These are phyloP conservation scores for Dentipellis sp. DNA, from an alignment of 768 basidiomycete species.

Conservation along the genomic window DNA sequence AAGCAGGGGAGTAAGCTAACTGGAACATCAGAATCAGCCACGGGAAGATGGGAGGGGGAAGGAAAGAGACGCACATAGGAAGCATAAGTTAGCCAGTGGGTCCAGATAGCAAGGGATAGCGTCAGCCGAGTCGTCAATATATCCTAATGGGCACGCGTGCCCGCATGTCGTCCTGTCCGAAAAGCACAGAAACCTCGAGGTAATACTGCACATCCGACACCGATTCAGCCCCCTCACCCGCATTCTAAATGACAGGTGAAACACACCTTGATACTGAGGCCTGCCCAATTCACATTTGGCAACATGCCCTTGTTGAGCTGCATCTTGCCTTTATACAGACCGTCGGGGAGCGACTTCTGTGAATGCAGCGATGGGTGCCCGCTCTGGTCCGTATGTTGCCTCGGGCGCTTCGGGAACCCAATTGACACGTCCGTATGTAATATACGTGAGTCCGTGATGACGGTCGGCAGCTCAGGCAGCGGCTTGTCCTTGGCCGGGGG, in stretches of 20 bases:
- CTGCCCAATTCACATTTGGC: conserved; percentile 58
- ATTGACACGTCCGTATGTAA: conserved; percentile 45
- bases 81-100: not conserved
- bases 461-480: conserved; percentile 18
- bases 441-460: conserved; percentile 31
- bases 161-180: conserved; percentile 53
- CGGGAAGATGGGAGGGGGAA: not conserved
- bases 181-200: conserved; percentile 58
- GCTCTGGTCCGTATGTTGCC: conserved; percentile 28
- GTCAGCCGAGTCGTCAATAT: conserved; percentile 23
- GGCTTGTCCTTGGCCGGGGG: conserved; percentile 16
- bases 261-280: conserved; percentile 58
- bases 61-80: not conserved
- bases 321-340: conserved; percentile 54
- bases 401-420: conserved; percentile 66
- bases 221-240: not conserved
- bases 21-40: not conserved
- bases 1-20: too few species aligned
- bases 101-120: not conserved
- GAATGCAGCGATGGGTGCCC: conserved; percentile 37
- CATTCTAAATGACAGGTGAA: not conserved
- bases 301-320: conserved; percentile 48
- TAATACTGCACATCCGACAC: conserved; percentile 43
- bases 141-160: conserved; percentile 56
- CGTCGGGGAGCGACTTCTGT: conserved; percentile 50